Percentiles rank a stretch among this genome's conserved stretches.
These are phyloP conservation scores for Geranium rotundifolium DNA, from an alignment of 345 rosid species.

Conservation along the genomic window DNA sequence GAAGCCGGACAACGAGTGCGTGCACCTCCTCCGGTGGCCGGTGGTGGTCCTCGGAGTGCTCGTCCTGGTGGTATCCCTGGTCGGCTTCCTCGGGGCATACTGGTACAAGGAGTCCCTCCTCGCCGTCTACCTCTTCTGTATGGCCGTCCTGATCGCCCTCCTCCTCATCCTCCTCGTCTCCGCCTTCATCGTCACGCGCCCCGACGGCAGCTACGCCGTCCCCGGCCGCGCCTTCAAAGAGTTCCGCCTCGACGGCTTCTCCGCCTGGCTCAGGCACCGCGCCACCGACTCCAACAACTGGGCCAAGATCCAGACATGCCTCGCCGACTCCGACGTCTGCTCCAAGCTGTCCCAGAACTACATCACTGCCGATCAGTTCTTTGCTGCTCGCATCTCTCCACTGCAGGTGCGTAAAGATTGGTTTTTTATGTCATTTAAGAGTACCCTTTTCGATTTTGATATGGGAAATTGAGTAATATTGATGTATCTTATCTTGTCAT, in stretches of 20 bases:
- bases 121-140: constrained; percentile 76
- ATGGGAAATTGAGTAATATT: too few species aligned
- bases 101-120: constrained; percentile 73
- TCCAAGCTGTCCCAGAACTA: constrained; percentile 43
- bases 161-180: constrained; percentile 57
- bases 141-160: constrained; percentile 72
- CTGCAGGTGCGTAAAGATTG: constrained; percentile 44
- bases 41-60: constrained; percentile 67
- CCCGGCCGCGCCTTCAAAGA: constrained; percentile 60
- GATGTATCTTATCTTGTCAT: too few species aligned
- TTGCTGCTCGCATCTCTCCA: constrained; percentile 48
- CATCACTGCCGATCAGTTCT: constrained; percentile 65
- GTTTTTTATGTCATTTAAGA: too few species aligned
- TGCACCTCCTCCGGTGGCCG: constrained; percentile 78
- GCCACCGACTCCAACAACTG: constrained; percentile 50
- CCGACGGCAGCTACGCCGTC: constrained; percentile 55
- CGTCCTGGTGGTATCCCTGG: constrained; percentile 67
- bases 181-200: constrained; percentile 71
- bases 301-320: constrained; percentile 57
- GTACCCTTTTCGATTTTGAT: not conserved
- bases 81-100: constrained; percentile 83
- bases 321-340: constrained; percentile 55
- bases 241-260: constrained; percentile 58
- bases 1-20: constrained; percentile 70
- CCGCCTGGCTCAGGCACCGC: constrained; percentile 61